Percentiles rank a stretch among this genome's conserved stretches.
phyloP scores from a whole-genome alignment of 768 basidiomycete genomes.

The Butyriboletus loyo region DNA sequence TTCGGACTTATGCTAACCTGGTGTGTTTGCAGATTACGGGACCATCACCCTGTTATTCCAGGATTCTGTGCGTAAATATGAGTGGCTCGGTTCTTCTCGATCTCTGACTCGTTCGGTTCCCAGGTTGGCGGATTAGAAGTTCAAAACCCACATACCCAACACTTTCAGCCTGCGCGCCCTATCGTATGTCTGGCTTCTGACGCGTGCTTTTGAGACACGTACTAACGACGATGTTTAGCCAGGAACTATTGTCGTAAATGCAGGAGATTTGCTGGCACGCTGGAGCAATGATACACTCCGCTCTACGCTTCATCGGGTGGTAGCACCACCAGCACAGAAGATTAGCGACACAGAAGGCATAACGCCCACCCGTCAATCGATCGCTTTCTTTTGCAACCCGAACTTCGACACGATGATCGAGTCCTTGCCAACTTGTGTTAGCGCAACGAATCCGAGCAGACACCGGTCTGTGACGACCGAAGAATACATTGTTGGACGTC shows the following conservation, averaged over 20 bases:
- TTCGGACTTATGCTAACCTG: background rate
- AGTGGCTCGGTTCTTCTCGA: background rate
- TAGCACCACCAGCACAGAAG: slow-evolving; percentile 58
- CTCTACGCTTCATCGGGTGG: slow-evolving; percentile 81
- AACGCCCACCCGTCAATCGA: slow-evolving; percentile 69
- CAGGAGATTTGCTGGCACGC: slow-evolving; percentile 74
- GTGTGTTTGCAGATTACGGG: slow-evolving; percentile 58
- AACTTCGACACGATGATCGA: slow-evolving; percentile 65
- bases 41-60: slow-evolving; percentile 82
- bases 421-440: slow-evolving; percentile 62
- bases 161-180: slow-evolving; percentile 70
- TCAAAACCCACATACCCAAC: slow-evolving; percentile 71
- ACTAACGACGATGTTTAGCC: slow-evolving; percentile 43
- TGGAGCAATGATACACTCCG: slow-evolving; percentile 82
- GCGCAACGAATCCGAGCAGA: slow-evolving; percentile 48
- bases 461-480: slow-evolving; percentile 72
- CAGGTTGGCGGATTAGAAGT: slow-evolving; percentile 81
- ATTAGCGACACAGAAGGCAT: slow-evolving; percentile 49
- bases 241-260: slow-evolving; percentile 79
- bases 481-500: slow-evolving; percentile 71
- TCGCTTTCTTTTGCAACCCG: slow-evolving; percentile 87
- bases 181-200: slow-evolving; percentile 49
- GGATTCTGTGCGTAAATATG: slow-evolving; percentile 48
- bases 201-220: background rate
- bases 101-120: slow-evolving; percentile 1